These are phyloP conservation scores for Blumeriella jaapii DNA, from an alignment of 2,329 filamentous ascomycete genomes.

Conservation along the genomic window DNA sequence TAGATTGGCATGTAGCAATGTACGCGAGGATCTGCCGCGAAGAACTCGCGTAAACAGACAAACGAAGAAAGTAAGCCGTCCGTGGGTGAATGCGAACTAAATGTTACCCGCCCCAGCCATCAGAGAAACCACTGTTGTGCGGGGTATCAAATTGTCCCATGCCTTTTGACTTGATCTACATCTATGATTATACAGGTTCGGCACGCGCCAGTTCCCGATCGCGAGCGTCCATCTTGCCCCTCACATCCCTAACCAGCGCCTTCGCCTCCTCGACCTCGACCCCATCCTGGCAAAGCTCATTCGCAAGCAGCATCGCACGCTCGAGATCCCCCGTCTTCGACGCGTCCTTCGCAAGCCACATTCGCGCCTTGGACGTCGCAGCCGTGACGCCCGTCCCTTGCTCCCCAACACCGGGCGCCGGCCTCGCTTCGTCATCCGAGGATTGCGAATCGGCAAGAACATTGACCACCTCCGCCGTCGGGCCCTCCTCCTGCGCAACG, in stretches of 20 bases:
- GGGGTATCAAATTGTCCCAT: slow-evolving; percentile 9
- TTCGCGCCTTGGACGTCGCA: slow-evolving; percentile 80
- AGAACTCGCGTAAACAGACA: too few species aligned
- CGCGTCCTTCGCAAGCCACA: slow-evolving; percentile 84
- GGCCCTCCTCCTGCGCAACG: slow-evolving; percentile 80
- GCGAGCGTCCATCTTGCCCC: slow-evolving; percentile 47
- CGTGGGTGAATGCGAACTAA: too few species aligned
- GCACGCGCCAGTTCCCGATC: too few species aligned
- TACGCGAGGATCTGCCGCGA: too few species aligned
- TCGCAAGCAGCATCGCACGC: slow-evolving; percentile 69
- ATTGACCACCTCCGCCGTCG: slow-evolving; percentile 33
- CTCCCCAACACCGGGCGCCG: slow-evolving; percentile 20
- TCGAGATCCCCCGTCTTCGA: slow-evolving; percentile 65
- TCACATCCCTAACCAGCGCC: slow-evolving; percentile 75
- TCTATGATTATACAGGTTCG: too few species aligned
- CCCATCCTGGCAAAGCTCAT: slow-evolving; percentile 89
- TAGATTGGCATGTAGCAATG: too few species aligned
- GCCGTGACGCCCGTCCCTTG: slow-evolving; percentile 73
- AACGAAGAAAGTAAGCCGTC: too few species aligned
- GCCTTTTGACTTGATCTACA: too few species aligned
- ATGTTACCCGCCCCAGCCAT: too few species aligned
- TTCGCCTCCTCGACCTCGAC: slow-evolving; percentile 97
- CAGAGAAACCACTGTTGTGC: too few species aligned
- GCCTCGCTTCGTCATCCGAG: slow-evolving; percentile 30
- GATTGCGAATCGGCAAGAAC: slow-evolving; percentile 47